Percentiles rank a stretch among this genome's conserved stretches.
These are phyloP conservation scores for Pleurotus tuber-regium DNA, from an alignment of 768 basidiomycete species.

Conservation along the genomic window DNA sequence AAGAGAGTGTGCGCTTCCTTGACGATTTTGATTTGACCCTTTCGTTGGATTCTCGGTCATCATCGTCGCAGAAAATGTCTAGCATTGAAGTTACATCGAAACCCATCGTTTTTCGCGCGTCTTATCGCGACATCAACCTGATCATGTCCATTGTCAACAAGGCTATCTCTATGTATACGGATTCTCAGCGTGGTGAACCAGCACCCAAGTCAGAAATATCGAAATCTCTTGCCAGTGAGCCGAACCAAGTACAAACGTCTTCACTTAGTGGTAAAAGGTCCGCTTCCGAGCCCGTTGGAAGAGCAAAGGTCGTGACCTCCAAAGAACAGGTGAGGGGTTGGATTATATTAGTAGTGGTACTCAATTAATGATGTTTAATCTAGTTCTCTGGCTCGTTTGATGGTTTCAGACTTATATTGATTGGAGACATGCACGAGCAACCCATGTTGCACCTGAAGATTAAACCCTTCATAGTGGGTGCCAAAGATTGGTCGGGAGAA, in stretches of 20 bases:
- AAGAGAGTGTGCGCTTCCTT: conserved; percentile 86
- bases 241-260: conserved; percentile 14
- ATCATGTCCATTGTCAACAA: conserved; percentile 86
- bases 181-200: conserved; percentile 34
- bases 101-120: conserved; percentile 91
- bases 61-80: conserved; percentile 66
- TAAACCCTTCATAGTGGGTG: conserved; percentile 77
- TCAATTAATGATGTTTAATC: not conserved
- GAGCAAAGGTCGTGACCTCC: conserved; percentile 51
- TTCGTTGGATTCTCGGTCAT: conserved; percentile 81
- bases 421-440: conserved; percentile 93
- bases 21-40: conserved; percentile 90
- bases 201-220: conserved; percentile 13
- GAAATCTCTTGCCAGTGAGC: conserved; percentile 3
- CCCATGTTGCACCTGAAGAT: conserved; percentile 89
- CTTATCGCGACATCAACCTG: conserved; percentile 89
- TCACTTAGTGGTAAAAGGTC: conserved; percentile 12
- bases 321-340: conserved; percentile 72
- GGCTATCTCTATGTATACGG: conserved; percentile 73
- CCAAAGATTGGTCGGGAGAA: conserved; percentile 93
- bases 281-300: conserved; percentile 27
- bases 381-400: conserved; percentile 86
- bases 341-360: conserved; percentile 3
- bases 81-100: conserved; percentile 80
- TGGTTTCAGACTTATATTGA: conserved; percentile 89